Base-by-base conservation (phyloP, 2,329 filamentous ascomycete genomes). In the Botrytis sinoallii region DNA sequence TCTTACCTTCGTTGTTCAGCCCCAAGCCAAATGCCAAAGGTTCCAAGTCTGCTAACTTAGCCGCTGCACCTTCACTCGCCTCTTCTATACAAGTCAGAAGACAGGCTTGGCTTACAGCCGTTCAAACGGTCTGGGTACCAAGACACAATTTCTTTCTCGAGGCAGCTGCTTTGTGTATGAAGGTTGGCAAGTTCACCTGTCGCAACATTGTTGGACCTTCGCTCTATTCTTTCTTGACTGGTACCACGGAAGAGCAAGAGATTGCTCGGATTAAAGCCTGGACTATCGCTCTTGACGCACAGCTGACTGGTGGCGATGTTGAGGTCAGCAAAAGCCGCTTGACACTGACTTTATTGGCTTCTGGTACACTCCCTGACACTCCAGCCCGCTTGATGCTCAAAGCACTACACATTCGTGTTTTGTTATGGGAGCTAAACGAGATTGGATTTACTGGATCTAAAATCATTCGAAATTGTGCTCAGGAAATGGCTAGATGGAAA, bases 121-220 rank as follows among this genome's bases (percentile, higher is more conserved):
- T 97, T 74, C 95, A 97, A 83, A 95, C 92, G 6, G 93, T 97
- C 38, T 97, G 94, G 89, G 93, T 98, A 22, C 95, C 95, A 18
- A 89, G 91, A 32, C 93, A 97, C 82, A 93, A 92, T 77, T 95
- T 97, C 81, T 87, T 95, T 77, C 89, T 97, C 4, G 95, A 97
- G 82, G 92, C 93, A 72, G 90, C 93, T 25, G 95, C 94, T 4
- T 86, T 98, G 38, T 86, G 90, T 10, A 85, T 94, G 60, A 96
- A 97, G 85, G 93, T 91, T 72, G 83, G 92, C 73, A 97, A 97
- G 82, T 91, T 97, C 70, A 93, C 93, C 78, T 82, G 94, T 71
- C 90, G 93, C 64, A 94, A 94, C 77, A 82, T 93, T 0, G 89
- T 97, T 75, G 95, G 95, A 57, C 87, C 90, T 77, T 88, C 91